Conservation (phyloP, 2,329 filamentous ascomycete genomes). For the Aspergillus sp. region DNA sequence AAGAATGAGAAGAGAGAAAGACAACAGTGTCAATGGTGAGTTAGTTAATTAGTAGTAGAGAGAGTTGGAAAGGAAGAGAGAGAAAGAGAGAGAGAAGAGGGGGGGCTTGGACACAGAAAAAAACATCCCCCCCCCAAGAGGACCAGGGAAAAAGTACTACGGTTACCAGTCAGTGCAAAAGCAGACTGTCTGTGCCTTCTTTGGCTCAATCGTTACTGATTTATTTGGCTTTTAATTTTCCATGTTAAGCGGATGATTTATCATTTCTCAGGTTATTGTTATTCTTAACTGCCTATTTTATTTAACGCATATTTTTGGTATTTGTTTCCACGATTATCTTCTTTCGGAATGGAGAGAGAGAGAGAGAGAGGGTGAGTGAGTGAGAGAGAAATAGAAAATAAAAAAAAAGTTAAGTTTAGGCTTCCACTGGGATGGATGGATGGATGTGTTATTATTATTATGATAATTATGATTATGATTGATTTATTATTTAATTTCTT, state of each 20-base stretch:
- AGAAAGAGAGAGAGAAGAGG: slow-evolving; percentile 3
- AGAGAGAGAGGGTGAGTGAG: too few relatives aligned
- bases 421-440: too few relatives aligned
- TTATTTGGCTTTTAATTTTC: too few relatives aligned
- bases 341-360: neutral
- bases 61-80: neutral
- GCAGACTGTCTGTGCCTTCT: neutral
- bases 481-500: neutral
- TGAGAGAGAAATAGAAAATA: too few relatives aligned
- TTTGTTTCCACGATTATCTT: neutral
- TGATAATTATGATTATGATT: neutral
- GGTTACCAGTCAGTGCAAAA: neutral
- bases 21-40: neutral
- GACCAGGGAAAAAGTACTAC: slow-evolving; percentile 11
- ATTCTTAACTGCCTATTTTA: neutral
- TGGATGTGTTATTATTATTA: neutral
- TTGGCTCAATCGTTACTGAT: too few relatives aligned
- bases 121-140: slow-evolving; percentile 7
- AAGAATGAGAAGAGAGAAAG: neutral
- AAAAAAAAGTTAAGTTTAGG: too few relatives aligned
- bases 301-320: neutral
- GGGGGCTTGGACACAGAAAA: neutral
- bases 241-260: too few relatives aligned
- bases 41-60: neutral
- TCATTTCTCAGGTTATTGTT: too few relatives aligned